Percentiles rank a stretch among this genome's conserved stretches.
Conservation (phyloP, 2,329 filamentous ascomycete species). For the Botrytis byssoidea region DNA sequence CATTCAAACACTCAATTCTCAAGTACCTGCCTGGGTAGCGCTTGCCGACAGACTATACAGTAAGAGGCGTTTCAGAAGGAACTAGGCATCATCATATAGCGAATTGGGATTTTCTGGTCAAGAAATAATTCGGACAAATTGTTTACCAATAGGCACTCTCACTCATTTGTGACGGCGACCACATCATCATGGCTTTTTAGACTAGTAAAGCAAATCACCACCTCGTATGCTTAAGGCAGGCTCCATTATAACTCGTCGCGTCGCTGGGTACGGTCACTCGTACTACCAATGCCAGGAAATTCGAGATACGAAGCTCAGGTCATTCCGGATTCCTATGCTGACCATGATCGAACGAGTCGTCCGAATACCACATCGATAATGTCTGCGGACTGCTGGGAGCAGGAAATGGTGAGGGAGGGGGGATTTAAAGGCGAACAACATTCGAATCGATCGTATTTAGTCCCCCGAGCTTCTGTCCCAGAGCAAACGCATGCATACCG, state of each 20-base stretch:
- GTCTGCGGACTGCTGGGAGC: conserved; percentile 29
- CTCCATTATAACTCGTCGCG: conserved; percentile 27
- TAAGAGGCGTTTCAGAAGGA: conserved; percentile 20
- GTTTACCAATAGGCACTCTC: conserved; percentile 5
- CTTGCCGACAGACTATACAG: conserved; percentile 10
- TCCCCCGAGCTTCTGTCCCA: neutral
- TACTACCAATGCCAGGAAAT: conserved; percentile 33
- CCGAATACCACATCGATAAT: conserved; percentile 27
- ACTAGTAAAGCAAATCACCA: conserved; percentile 19
- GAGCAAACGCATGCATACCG: neutral
- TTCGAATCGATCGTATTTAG: neutral
- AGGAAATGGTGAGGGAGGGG: conserved; percentile 16
- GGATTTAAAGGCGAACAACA: neutral
- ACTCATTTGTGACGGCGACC: conserved; percentile 20
- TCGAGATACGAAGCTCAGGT: conserved; percentile 29
- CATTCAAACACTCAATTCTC: neutral
- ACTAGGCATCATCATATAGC: conserved; percentile 15
- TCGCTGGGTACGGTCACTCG: conserved; percentile 31
- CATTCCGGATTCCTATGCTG: conserved; percentile 28
- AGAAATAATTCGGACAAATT: neutral
- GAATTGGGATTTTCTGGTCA: neutral
- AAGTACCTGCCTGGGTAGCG: neutral
- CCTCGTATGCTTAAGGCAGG: conserved; percentile 29
- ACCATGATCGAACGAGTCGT: conserved; percentile 28
- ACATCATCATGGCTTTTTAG: conserved; percentile 34